Conservation (phyloP, 176 grass and related monocot species). For the Oryza meridionalis region DNA sequence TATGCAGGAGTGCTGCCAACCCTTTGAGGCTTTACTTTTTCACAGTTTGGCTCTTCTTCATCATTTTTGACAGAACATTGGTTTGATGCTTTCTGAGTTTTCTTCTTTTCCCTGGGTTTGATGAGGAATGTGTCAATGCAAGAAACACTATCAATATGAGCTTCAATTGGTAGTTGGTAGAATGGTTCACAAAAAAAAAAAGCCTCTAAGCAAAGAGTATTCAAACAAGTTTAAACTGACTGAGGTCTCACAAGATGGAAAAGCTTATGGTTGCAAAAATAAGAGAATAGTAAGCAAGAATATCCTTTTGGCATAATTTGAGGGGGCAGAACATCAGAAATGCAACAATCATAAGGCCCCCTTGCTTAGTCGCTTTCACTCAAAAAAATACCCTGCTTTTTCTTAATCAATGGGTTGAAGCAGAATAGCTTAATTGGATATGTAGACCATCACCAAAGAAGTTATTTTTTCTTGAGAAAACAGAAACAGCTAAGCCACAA, state of each 20-base stretch:
- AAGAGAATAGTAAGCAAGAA: not conserved
- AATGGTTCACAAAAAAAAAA: constrained; percentile 2
- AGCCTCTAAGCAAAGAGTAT: not conserved
- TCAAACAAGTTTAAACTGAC: not conserved
- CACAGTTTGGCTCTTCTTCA: constrained; percentile 49
- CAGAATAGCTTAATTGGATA: not conserved
- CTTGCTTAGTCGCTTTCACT: not conserved
- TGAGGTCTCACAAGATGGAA: constrained; percentile 1
- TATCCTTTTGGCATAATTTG: constrained; percentile 12
- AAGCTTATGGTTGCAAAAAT: not conserved
- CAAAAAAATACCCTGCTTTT: not conserved
- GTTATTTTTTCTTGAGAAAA: constrained; percentile 11
- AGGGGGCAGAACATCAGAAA: not conserved
- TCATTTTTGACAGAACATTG: constrained; percentile 42
- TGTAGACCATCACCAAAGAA: not conserved
- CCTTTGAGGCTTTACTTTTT: constrained; percentile 45
- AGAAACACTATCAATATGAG: constrained; percentile 16
- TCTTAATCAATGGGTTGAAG: not conserved
- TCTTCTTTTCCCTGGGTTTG: constrained; percentile 55
- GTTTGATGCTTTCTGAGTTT: constrained; percentile 48
- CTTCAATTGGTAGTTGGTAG: not conserved
- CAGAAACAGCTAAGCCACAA: not conserved
- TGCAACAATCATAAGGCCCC: not conserved
- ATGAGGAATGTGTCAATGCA: constrained; percentile 16
- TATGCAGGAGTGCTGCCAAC: constrained; percentile 51